Percentiles rank a stretch among this genome's conserved stretches.
Evolutionary conservation across 306 rosid species (phyloP).

Genomic region (Ormosia emarginata): DNA sequence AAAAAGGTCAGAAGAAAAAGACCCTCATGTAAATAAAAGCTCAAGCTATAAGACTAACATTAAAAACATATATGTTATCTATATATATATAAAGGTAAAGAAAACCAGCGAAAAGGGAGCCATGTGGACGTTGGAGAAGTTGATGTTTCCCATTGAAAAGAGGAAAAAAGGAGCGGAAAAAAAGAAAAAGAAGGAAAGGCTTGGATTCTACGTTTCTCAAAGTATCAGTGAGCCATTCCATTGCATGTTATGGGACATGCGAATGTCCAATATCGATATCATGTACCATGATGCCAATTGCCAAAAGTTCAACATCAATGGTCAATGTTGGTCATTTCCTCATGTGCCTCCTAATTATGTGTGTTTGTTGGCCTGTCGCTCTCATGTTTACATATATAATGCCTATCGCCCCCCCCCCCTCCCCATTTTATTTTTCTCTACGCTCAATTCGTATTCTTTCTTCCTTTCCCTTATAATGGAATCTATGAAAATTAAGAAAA

Average conservation of each 20-base stretch:
- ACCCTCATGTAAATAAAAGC: neutral
- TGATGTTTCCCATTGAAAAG: slow-evolving; percentile 18
- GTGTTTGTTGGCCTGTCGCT: slow-evolving; percentile 52
- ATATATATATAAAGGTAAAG: neutral
- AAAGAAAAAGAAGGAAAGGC: slow-evolving; percentile 20
- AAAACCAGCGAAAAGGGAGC: neutral
- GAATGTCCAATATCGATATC: slow-evolving; percentile 6
- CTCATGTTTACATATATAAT: slow-evolving; percentile 26
- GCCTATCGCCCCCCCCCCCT: neutral
- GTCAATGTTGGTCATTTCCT: slow-evolving; percentile 15
- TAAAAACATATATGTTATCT: neutral
- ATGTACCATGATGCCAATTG: slow-evolving; percentile 18
- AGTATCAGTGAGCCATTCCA: neutral
- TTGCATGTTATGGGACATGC: slow-evolving; percentile 23
- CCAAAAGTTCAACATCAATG: slow-evolving; percentile 20
- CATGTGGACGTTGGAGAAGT: slow-evolving; percentile 34
- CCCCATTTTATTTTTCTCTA: neutral
- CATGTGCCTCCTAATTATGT: slow-evolving; percentile 64
- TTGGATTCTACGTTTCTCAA: slow-evolving; percentile 53
- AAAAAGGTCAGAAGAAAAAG: slow-evolving; percentile 9
- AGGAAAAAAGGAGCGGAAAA: too few relatives aligned
- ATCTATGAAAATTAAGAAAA: neutral
- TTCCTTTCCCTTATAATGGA: neutral
- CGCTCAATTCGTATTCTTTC: neutral
- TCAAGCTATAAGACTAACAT: neutral